Evolutionary conservation across 768 basidiomycete species (phyloP).

Genomic region (Mycena galericulata): DNA sequence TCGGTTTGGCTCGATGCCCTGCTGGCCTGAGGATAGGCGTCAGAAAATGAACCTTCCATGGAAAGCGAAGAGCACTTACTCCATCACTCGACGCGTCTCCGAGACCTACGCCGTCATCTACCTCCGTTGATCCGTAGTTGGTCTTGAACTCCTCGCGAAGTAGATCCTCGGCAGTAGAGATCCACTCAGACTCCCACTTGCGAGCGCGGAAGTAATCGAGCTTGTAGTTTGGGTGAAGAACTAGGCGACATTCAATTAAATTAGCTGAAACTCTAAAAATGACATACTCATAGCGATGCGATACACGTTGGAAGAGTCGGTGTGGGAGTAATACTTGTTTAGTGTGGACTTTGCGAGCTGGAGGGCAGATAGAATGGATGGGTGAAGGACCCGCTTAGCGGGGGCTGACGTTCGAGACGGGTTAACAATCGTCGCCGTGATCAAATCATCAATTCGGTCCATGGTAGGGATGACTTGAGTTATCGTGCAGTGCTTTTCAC

Average conservation of each 20-base stretch:
- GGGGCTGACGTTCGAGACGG: neutral
- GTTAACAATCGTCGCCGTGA: conserved; percentile 21
- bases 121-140: neutral
- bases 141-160: neutral
- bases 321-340: conserved; percentile 41
- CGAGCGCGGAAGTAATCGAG: neutral
- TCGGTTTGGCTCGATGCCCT: neutral
- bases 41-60: neutral
- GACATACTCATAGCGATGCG: conserved; percentile 43
- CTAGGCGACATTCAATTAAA: neutral
- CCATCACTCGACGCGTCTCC: neutral
- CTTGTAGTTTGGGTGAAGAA: conserved; percentile 25
- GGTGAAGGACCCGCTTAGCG: conserved; percentile 4
- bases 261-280: neutral
- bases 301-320: conserved; percentile 39
- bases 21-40: neutral
- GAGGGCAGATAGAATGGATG: conserved; percentile 33
- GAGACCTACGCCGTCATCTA: neutral
- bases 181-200: conserved; percentile 4
- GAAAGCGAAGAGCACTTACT: neutral
- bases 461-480: conserved; percentile 47
- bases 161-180: neutral
- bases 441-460: conserved; percentile 44
- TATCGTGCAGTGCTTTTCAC: conserved; percentile 33
- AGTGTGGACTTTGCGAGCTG: conserved; percentile 38